Percentiles rank a stretch among this genome's conserved stretches.
Conservation (phyloP, 2,329 filamentous ascomycete genomes). For the Scedosporium apiospermum region DNA sequence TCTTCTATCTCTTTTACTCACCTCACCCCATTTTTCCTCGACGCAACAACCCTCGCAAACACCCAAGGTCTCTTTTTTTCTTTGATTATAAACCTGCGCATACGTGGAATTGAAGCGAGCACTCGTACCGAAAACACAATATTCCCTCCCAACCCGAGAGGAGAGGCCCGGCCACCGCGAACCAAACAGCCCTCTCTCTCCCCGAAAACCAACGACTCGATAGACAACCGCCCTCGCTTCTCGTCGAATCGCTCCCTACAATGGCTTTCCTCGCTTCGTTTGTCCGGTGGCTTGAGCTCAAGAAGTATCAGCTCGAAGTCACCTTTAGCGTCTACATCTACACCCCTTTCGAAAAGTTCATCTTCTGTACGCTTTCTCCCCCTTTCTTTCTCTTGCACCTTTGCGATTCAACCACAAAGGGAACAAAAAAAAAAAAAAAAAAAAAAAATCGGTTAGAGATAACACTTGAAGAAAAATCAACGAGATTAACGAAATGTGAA, state of each 20-base stretch:
- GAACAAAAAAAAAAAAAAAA: background rate
- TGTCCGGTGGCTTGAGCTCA: slow-evolving; percentile 81
- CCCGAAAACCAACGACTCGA: background rate
- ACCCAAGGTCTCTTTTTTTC: background rate
- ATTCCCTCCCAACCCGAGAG: background rate
- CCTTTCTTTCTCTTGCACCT: background rate
- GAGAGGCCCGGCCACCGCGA: too few relatives aligned
- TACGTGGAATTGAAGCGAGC: background rate
- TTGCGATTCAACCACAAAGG: background rate
- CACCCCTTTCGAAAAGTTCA: slow-evolving; percentile 89
- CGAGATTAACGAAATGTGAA: background rate
- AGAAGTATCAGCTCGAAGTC: slow-evolving; percentile 97
- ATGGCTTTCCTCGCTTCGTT: slow-evolving; percentile 40
- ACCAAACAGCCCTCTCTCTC: too few relatives aligned
- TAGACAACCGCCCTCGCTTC: background rate
- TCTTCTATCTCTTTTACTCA: background rate
- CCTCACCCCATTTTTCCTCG: background rate
- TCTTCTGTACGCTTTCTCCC: slow-evolving; percentile 70
- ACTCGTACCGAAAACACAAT: background rate
- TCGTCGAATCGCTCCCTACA: slow-evolving; percentile 1
- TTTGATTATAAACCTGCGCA: background rate
- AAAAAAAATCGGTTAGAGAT: background rate
- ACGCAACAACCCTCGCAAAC: background rate
- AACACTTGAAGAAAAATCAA: background rate
- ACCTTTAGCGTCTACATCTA: slow-evolving; percentile 97